These are phyloP conservation scores for Coprinopsis strossmayeri DNA, from an alignment of 768 basidiomycete species.

Conservation along the genomic window DNA sequence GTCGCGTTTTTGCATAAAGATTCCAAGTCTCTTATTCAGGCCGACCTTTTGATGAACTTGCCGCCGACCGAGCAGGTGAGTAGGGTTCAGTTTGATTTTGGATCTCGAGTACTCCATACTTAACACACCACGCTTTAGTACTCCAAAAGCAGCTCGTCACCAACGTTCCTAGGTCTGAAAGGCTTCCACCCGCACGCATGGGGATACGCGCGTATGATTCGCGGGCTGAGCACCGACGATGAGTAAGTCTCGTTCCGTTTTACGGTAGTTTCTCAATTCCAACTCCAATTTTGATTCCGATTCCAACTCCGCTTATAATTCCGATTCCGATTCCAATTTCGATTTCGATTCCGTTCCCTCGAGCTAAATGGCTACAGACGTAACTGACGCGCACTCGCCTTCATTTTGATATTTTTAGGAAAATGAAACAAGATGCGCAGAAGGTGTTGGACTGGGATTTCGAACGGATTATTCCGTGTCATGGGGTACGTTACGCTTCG, in stretches of 20 bases:
- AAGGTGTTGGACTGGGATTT: conserved; percentile 71
- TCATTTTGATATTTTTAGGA: conserved; percentile 18
- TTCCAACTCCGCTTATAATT: too few species aligned
- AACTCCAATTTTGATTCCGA: too few species aligned
- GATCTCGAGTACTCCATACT: not conserved
- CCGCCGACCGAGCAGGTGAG: conserved; percentile 69
- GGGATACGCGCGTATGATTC: conserved; percentile 27
- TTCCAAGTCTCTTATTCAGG: conserved; percentile 69
- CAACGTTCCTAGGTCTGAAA: conserved; percentile 19
- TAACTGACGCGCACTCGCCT: not conserved
- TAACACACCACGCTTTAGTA: conserved; percentile 24
- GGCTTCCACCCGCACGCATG: conserved; percentile 29
- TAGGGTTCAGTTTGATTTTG: not conserved
- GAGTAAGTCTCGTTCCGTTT: too few species aligned
- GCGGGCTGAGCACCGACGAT: conserved; percentile 30
- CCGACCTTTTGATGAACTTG: conserved; percentile 80
- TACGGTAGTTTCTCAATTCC: too few species aligned
- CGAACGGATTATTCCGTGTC: conserved; percentile 68
- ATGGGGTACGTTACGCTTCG: conserved; percentile 46
- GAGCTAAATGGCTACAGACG: not conserved
- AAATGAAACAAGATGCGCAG: conserved; percentile 58
- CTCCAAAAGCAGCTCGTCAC: conserved; percentile 28
- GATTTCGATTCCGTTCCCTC: too few species aligned
- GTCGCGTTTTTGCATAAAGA: conserved; percentile 74
- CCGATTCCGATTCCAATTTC: too few species aligned